A percentile compares a stretch with the other conserved stretches of the same genome.
phyloP scores from a whole-genome alignment of 768 basidiomycete species.

The Russula abietina region DNA sequence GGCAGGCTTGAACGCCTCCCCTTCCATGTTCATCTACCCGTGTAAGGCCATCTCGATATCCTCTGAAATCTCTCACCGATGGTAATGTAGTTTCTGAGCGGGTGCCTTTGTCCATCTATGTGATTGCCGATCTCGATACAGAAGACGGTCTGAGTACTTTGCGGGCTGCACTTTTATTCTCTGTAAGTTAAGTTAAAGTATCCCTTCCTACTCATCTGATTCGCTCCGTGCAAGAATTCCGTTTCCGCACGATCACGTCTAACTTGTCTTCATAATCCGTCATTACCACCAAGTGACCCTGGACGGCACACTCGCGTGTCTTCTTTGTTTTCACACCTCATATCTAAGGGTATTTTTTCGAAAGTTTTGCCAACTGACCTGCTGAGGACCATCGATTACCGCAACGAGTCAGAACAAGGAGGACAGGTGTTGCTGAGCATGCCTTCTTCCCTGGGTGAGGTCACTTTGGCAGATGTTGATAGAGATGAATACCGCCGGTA shows the following conservation, averaged over 20 bases:
- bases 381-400: conserved; percentile 36
- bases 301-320: conserved; percentile 34
- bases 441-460: conserved; percentile 30
- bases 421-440: conserved; percentile 39
- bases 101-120: conserved; percentile 46
- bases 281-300: conserved; percentile 23
- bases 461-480: conserved; percentile 34
- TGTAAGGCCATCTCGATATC: conserved; percentile 36
- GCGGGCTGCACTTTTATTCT: conserved; percentile 57
- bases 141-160: conserved; percentile 50
- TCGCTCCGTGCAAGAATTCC: conserved; percentile 32
- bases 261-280: conserved; percentile 74
- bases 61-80: conserved; percentile 28
- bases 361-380: conserved; percentile 37
- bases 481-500: conserved; percentile 38
- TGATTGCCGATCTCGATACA: conserved; percentile 76
- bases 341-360: conserved; percentile 37
- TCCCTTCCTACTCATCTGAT: conserved; percentile 8
- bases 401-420: conserved; percentile 19
- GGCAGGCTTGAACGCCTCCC: conserved; percentile 38
- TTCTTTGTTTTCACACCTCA: conserved; percentile 46
- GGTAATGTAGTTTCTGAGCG: conserved; percentile 19
- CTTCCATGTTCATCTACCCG: conserved; percentile 57
- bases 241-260: conserved; percentile 48
- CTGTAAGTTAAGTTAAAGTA: conserved; percentile 41